These are phyloP conservation scores for Przewalskia tangutica DNA, from an alignment of 257 asterid species.

Conservation along the genomic window DNA sequence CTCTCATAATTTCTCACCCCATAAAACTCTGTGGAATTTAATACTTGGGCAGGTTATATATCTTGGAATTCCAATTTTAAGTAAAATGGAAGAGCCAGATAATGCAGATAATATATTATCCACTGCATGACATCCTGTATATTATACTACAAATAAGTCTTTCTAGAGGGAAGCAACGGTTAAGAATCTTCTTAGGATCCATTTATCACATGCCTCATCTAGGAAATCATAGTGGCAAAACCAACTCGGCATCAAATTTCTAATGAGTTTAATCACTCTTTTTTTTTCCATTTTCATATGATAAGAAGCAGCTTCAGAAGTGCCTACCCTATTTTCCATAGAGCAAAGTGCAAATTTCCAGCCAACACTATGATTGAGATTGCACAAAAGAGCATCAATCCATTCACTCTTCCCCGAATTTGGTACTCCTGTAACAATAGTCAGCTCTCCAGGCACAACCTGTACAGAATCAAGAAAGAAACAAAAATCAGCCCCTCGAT, in stretches of 20 bases:
- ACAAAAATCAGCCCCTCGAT: not conserved
- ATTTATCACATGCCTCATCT: not conserved
- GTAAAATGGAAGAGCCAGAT: not conserved
- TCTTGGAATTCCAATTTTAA: not conserved
- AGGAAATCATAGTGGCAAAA: not conserved
- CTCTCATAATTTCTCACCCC: not conserved
- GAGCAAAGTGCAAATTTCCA: conserved; percentile 98
- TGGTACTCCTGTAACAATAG: conserved; percentile 93
- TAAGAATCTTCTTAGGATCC: not conserved
- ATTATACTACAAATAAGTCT: not conserved
- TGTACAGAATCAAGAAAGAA: conserved; percentile 17
- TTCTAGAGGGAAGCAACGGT: not conserved
- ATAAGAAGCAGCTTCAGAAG: not conserved
- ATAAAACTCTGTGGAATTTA: not conserved
- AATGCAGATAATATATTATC: not conserved
- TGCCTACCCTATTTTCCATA: conserved; percentile 82
- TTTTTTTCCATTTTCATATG: not conserved
- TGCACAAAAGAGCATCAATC: conserved; percentile 96
- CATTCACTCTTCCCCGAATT: conserved; percentile 99
- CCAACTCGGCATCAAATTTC: not conserved
- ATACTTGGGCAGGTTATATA: not conserved
- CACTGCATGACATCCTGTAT: not conserved
- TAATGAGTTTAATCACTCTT: not conserved
- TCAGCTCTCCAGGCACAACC: conserved; percentile 97
- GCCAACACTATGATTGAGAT: conserved; percentile 72